These are phyloP conservation scores for Tricholoma bakamatsutake DNA, from an alignment of 768 basidiomycete species.

Conservation along the genomic window DNA sequence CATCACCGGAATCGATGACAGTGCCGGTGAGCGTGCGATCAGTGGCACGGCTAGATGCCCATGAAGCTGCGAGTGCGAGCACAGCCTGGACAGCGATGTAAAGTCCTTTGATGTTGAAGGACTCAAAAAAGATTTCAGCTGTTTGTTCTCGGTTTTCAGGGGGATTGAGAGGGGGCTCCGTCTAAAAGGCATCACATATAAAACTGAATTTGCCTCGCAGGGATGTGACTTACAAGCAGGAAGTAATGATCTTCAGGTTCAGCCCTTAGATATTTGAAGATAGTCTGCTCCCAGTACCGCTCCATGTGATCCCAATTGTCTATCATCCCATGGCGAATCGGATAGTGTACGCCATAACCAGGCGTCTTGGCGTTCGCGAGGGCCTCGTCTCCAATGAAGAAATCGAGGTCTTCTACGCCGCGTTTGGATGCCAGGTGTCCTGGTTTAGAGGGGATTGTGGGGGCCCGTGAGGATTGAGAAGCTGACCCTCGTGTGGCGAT, in stretches of 20 bases:
- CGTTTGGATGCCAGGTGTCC: conserved; percentile 93
- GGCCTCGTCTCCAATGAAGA: conserved; percentile 99
- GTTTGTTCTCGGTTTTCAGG: conserved; percentile 99
- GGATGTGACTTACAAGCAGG: conserved; percentile 64
- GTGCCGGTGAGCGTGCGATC: conserved; percentile 95
- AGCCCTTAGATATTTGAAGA: conserved; percentile 98
- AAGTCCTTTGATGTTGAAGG: conserved; percentile 97
- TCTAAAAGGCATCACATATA: conserved; percentile 40
- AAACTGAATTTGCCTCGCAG: not conserved
- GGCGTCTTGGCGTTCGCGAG: conserved; percentile 93
- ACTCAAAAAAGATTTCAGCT: conserved; percentile 99
- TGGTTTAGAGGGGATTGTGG: conserved; percentile 77
- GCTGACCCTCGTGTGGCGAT: conserved; percentile 85
- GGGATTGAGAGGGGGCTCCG: conserved; percentile 97
- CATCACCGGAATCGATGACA: conserved; percentile 98
- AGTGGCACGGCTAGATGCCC: conserved; percentile 85
- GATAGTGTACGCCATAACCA: conserved; percentile 91
- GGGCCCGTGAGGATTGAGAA: conserved; percentile 58
- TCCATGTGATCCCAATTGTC: conserved; percentile 99
- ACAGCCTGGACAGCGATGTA: conserved; percentile 99
- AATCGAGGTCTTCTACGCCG: conserved; percentile 98
- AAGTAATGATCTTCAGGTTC: conserved; percentile 99
- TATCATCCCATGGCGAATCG: conserved; percentile 95
- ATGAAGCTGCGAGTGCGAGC: conserved; percentile 94
- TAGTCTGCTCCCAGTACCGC: conserved; percentile 98